A percentile compares a stretch with the other conserved stretches of the same genome.
phyloP scores from a whole-genome alignment of 164 flowering plant genomes.

The Tetrastigma voinierianum region DNA sequence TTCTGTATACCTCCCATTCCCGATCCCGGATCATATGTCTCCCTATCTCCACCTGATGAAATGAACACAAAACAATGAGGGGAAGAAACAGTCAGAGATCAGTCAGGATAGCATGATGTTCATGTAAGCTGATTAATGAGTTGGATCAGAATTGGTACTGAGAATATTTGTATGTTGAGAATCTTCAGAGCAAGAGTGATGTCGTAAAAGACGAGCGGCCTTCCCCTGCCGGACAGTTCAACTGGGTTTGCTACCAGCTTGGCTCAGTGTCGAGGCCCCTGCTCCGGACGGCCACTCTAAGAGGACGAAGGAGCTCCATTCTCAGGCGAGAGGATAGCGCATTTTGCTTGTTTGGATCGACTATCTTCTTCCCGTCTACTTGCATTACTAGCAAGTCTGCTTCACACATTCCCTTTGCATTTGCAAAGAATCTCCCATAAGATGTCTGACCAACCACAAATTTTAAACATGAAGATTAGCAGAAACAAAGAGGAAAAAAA shows the following conservation, averaged over 20 bases:
- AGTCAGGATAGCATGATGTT: neutral
- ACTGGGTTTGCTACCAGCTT: conserved; percentile 82
- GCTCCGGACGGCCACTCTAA: conserved; percentile 59
- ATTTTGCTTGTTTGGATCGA: conserved; percentile 56
- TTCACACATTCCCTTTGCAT: conserved; percentile 46
- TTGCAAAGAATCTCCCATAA: conserved; percentile 64
- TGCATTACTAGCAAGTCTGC: conserved; percentile 70
- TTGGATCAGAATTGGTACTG: conserved; percentile 36
- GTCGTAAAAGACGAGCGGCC: conserved; percentile 76
- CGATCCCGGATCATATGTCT: conserved; percentile 44
- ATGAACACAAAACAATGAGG: conserved; percentile 2
- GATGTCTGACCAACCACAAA: conserved; percentile 44
- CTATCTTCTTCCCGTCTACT: conserved; percentile 73
- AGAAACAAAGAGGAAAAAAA: neutral
- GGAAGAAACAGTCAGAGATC: neutral
- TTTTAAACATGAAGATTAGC: neutral
- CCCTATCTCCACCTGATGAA: conserved; percentile 52
- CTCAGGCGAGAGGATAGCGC: conserved; percentile 51
- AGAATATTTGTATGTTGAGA: conserved; percentile 60
- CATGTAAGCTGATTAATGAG: neutral
- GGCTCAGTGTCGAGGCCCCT: conserved; percentile 82
- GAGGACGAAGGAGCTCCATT: conserved; percentile 59
- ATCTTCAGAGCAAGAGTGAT: conserved; percentile 74
- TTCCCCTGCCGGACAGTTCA: conserved; percentile 77
- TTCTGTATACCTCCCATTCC: conserved; percentile 65